Conservation (phyloP, 352 stramenopile genomes). For the Pythium myriotylum region DNA sequence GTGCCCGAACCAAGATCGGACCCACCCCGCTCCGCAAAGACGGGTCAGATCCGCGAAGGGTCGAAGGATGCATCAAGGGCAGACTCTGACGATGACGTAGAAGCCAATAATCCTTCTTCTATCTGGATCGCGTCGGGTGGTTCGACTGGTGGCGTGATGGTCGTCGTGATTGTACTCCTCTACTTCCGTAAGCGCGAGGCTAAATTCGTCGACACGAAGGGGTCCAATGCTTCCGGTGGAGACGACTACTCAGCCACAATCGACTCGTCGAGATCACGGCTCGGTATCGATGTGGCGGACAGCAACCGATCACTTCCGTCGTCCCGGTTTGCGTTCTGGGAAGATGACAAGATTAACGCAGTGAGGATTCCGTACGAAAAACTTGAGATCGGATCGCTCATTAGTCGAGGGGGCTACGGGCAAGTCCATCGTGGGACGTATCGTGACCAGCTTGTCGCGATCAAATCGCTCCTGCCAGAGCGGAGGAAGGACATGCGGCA, state of each 20-base stretch:
- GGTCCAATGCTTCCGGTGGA: background rate
- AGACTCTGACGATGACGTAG: background rate
- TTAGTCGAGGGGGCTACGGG: constrained; percentile 55
- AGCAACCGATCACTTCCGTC: constrained; percentile 3
- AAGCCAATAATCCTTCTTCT: background rate
- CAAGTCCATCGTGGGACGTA: constrained; percentile 53
- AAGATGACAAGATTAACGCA: constrained; percentile 20
- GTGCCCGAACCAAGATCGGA: too few species aligned
- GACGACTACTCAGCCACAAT: constrained; percentile 6
- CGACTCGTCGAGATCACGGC: background rate
- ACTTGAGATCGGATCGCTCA: constrained; percentile 40
- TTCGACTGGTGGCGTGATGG: background rate
- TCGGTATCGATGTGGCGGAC: constrained; percentile 4
- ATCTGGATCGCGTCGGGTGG: constrained; percentile 3
- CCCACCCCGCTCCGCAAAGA: too few species aligned
- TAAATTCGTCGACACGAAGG: background rate
- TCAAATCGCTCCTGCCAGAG: constrained; percentile 61
- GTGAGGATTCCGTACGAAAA: constrained; percentile 51
- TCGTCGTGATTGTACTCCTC: background rate
- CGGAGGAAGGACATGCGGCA: constrained; percentile 51
- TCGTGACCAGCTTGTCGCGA: constrained; percentile 47
- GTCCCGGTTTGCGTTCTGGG: constrained; percentile 12
- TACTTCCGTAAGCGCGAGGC: constrained; percentile 2
- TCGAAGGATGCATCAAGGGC: background rate
- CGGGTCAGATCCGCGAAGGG: background rate